Evolutionary conservation across 148 eudicot genomes (phyloP), one percentile per base, ranked within the genome.

Genomic region (Silene uniflora): DNA sequence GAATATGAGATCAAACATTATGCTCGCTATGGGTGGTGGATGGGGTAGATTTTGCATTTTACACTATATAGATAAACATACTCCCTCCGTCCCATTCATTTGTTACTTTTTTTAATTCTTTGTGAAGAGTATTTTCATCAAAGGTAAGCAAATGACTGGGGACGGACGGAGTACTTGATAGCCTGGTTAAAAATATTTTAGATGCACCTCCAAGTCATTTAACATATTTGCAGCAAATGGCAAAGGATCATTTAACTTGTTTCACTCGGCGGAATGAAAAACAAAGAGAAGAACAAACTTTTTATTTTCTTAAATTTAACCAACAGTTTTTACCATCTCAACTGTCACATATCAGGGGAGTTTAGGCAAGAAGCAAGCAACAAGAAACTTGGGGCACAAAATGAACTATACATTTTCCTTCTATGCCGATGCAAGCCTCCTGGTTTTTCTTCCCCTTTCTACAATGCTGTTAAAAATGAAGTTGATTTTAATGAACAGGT

Each of bases 401-500:
- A 71, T 22, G 25, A 35, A 39, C 63, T 35, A 32, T 16, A 47
- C 75, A 62, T n/a, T 67, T 35, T 13, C 1, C 27, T 4, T 74
- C 23, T 23, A 54, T 61, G 16, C 62, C 25, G 61, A 69, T 44
- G 6, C 7, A 46, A 56, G 60, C 23, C n/a, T 24, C 70, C 27
- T 22, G 8, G 22, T 11, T 22, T 66, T 35, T 67, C 49, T 60
- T 32, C 54, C 69, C 62, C 47, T 1, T 35, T 56, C 39, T 21
- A 19, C 22, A 39, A 12, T 39, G 21, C 52, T 11, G 16, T 49
- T 58, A 49, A 61, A 29, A 29, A 62, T 8, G 23, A 55, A 23
- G 35, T 18, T 44, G 35, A 22, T 70, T 18, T 21, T 21, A 58
- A 69, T 75, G 47, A 39, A 75, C 82, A 71, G 47, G 71, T 70